These are phyloP conservation scores for Aspergillus steynii DNA, from an alignment of 495 filamentous ascomycete species.

Conservation along the genomic window DNA sequence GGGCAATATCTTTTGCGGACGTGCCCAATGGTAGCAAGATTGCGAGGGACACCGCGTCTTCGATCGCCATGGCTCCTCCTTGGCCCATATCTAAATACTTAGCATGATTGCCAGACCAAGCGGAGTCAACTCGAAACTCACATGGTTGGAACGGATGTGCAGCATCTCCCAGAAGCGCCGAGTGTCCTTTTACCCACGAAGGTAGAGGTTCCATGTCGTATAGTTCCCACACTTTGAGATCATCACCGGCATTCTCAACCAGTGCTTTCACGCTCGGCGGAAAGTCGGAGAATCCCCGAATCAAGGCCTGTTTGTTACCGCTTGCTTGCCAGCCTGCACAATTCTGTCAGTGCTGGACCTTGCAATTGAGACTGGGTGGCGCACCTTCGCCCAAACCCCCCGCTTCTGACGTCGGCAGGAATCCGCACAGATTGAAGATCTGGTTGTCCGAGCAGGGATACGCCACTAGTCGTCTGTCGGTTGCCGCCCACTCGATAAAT, in stretches of 20 bases:
- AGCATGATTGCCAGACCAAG: background rate
- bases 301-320: constrained; percentile 40
- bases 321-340: constrained; percentile 43
- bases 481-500: constrained; percentile 29
- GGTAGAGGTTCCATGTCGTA: constrained; percentile 56
- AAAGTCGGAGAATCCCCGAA: constrained; percentile 48
- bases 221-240: constrained; percentile 58
- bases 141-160: constrained; percentile 60
- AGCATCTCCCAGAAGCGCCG: constrained; percentile 59
- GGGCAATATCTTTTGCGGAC: constrained; percentile 36
- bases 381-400: constrained; percentile 20
- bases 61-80: constrained; percentile 56
- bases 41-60: constrained; percentile 59
- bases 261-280: constrained; percentile 40
- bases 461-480: constrained; percentile 26
- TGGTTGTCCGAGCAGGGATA: constrained; percentile 33
- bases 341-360: background rate
- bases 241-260: constrained; percentile 40
- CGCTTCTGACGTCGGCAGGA: constrained; percentile 24
- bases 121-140: constrained; percentile 7
- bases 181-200: constrained; percentile 45
- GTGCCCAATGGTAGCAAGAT: constrained; percentile 51
- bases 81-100: constrained; percentile 47
- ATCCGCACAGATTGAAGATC: constrained; percentile 28
- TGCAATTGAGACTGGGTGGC: background rate